These are phyloP conservation scores for Schoenoplectus triqueter DNA, from an alignment of 202 grass and related monocot genomes.

Conservation along the genomic window DNA sequence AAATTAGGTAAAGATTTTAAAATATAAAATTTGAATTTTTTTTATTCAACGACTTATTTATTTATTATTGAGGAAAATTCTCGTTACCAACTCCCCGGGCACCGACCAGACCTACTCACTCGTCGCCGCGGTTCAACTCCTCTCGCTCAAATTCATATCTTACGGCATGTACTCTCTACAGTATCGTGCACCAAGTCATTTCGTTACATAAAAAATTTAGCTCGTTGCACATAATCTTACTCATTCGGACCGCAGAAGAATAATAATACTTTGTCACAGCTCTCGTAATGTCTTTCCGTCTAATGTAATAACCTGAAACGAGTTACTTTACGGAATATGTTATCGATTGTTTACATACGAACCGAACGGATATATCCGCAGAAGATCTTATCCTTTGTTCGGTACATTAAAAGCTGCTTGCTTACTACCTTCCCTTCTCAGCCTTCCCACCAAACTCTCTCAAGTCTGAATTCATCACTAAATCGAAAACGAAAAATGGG, in stretches of 20 bases:
- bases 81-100: neutral
- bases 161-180: neutral
- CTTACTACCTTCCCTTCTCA: neutral
- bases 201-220: neutral
- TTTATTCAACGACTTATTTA: no score
- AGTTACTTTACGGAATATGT: neutral
- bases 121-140: neutral
- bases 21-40: no score
- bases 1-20: no score
- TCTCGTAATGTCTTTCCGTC: neutral
- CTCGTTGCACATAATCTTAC: neutral
- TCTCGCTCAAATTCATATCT: neutral
- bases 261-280: no score
- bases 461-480: neutral
- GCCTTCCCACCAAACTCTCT: neutral
- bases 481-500: slow-evolving; percentile 1
- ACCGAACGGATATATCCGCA: neutral
- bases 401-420: neutral
- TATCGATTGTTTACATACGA: neutral
- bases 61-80: no score
- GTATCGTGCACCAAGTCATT: neutral
- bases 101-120: neutral
- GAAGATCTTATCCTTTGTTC: neutral
- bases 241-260: neutral
- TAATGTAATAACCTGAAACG: neutral